Evolutionary conservation across 164 flowering plant species (phyloP), one percentile per base, ranked within the genome.

Genomic region (Sextonia rubra): DNA sequence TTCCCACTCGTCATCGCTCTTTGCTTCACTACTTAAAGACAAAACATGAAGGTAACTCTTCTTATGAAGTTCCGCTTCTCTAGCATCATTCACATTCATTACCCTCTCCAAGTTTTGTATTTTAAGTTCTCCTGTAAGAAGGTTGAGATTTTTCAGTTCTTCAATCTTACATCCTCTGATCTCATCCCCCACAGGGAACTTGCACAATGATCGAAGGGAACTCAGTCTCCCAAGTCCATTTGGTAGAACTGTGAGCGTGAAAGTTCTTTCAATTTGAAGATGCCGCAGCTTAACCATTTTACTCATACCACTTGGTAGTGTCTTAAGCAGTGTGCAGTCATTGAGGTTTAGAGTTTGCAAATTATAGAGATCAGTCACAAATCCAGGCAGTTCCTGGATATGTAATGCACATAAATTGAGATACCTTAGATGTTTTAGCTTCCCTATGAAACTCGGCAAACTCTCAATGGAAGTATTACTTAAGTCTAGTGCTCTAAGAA

Each of bases 281-380:
- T 75, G 70, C 66, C 73, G 64, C 56, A 70, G 60, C 17, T 29
- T 66, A 12, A 58, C 20, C 55, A 75, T 17, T 64, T 44, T 75
- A 22, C 12, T 12, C 5, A 75, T 32, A 25, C 58, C 48, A 18
- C 26, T n/a, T 14, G 74, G 74, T 12, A 75, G 25, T 24, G 12
- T 15, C 8, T 3, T 2, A 12, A 75, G 70, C 3, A 3, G 20
- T 0, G 0, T 0, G 47, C 77, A 75, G 0, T 2, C 0, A 1
- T 18, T 25, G 26, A 75, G 70, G 14, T 3, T 64, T 11, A 75
- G 58, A 3, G 70, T 56, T 23, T 75, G 77, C 27, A 75, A 22
- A 58, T 70, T 75, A 20, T 17, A 25, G n/a, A 75, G 58, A 25
- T 44, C 29, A 25, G 37, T 15, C 12, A 64, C 5, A 0, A 20